phyloP scores from a whole-genome alignment of 208 protist genomes.

The Trypanosoma conorhini region DNA sequence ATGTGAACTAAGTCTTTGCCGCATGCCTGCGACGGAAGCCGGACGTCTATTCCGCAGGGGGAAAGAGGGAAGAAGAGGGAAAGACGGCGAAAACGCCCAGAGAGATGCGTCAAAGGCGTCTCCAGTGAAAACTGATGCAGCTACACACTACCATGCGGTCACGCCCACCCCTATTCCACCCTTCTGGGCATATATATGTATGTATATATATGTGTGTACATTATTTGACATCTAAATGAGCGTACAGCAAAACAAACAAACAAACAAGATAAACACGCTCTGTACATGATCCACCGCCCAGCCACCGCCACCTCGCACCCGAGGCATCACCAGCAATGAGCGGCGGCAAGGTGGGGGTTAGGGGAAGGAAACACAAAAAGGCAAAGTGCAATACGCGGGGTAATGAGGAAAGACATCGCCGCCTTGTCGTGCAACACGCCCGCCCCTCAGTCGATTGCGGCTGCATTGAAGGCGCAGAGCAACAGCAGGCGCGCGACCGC shows the following conservation, averaged over 20 bases:
- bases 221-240: background rate
- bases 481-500: slow-evolving; percentile 20
- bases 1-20: too few relatives aligned
- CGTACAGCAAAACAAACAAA: background rate
- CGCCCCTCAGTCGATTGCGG: too few relatives aligned
- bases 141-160: too few relatives aligned
- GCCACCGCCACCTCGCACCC: background rate
- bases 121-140: too few relatives aligned
- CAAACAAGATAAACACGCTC: background rate
- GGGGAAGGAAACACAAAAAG: background rate
- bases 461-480: background rate
- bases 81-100: background rate
- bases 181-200: too few relatives aligned
- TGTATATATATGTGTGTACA: background rate
- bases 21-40: too few relatives aligned
- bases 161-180: too few relatives aligned
- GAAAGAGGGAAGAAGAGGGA: background rate
- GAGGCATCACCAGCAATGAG: background rate
- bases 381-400: too few relatives aligned
- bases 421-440: too few relatives aligned
- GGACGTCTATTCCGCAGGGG: background rate
- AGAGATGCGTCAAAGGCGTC: too few relatives aligned
- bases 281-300: background rate
- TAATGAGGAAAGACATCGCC: too few relatives aligned
- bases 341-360: background rate